Base-by-base conservation (phyloP, 2,329 filamentous ascomycete species). In the Neofusicoccum umdonicola region DNA sequence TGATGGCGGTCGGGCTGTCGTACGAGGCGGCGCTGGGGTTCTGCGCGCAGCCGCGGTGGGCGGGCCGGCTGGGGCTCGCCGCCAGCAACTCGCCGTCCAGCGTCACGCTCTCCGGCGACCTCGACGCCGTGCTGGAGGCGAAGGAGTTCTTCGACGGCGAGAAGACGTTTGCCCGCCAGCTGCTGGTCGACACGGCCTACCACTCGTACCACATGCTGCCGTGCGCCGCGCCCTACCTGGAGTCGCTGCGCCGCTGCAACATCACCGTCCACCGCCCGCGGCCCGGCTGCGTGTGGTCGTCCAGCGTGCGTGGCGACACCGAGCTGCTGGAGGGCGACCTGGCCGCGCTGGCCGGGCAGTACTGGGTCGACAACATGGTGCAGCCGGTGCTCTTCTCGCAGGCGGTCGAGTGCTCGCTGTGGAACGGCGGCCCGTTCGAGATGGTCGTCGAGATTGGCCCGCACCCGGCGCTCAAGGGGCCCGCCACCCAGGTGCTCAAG, bases 341-440 rank as follows among this genome's bases (percentile, higher is more conserved):
- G 2, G n/a, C 57, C 61, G 22, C 67, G 71, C 63, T 78, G 19
- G 47, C 11, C 1, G 70, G 65, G 4, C 50, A 54, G 0, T 83
- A 84, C 69, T 84, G 82, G 82, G 70, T 66, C 0, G 73, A 79
- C 39, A 84, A 84, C 67, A 78, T 84, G 78, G 68, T 73, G 1
- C 71, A 75, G n/a, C 73, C 81, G 1, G 81, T 84, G 0, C 67
- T 79, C 0, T 84, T 84, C 66, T 71, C 72, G 1, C 39, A 63
- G 3, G 67, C 76, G 0, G 11, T 78, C 0, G 62, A 65, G 1
- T 35, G 6, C 13, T 65, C 42, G 3, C 5, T 50, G 9, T 34
- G 68, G 1, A 15, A 12, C 15, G 52, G 56, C n/a, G 69, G 69
- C 0, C 54, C 68, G 0, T 74, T 79, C 35, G 76, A 80, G 51